These are phyloP conservation scores for Microglena sp. DNA, from an alignment of 139 green algal species.

Conservation along the genomic window DNA sequence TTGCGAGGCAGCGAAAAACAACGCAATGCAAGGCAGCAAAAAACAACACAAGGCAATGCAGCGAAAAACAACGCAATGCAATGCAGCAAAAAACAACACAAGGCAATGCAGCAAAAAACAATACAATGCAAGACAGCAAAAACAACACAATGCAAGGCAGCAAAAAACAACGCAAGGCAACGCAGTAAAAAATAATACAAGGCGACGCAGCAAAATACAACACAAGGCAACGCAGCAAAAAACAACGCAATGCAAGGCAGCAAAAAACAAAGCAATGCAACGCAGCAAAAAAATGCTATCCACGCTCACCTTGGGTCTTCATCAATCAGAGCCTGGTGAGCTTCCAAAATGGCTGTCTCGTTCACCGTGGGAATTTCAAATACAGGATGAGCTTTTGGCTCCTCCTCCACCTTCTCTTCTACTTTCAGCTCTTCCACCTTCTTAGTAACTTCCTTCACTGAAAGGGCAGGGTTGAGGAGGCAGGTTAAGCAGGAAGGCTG, in stretches of 20 bases:
- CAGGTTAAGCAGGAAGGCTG: neutral
- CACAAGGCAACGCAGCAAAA: neutral
- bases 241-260: no score
- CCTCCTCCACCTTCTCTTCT: slow-evolving; percentile 21
- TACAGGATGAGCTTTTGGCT: no score
- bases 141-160: neutral
- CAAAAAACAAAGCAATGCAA: neutral
- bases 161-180: no score
- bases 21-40: no score
- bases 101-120: neutral
- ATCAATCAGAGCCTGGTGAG: slow-evolving; percentile 38
- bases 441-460: slow-evolving; percentile 13
- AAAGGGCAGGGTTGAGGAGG: neutral
- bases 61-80: no score
- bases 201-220: no score
- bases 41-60: no score
- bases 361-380: slow-evolving; percentile 24
- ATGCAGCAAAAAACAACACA: no score
- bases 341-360: slow-evolving; percentile 40
- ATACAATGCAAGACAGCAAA: neutral
- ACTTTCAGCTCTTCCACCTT: slow-evolving; percentile 32
- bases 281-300: neutral
- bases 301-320: slow-evolving; percentile 48
- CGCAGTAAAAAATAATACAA: no score
- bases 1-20: no score